These are phyloP conservation scores for Monilinia fructigena DNA, from an alignment of 2,329 filamentous ascomycete species.

Conservation along the genomic window DNA sequence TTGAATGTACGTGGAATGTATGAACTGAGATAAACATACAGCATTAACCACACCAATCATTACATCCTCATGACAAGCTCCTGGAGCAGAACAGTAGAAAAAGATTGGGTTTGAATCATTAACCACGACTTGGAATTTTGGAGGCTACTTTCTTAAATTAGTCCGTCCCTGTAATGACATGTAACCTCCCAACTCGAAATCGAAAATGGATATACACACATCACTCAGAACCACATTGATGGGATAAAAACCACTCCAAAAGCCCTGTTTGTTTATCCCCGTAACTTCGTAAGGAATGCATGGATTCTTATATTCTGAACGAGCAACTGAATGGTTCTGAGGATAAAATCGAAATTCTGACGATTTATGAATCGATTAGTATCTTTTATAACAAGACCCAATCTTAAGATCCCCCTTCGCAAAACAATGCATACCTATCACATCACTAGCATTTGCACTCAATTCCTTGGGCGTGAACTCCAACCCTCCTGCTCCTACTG, in stretches of 20 bases:
- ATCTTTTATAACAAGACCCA: background rate
- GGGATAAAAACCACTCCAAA: constrained; percentile 52
- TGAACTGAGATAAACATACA: constrained; percentile 42
- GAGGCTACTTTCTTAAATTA: constrained; percentile 34
- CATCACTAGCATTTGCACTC: constrained; percentile 32
- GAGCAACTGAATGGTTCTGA: constrained; percentile 60
- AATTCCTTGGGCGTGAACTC: constrained; percentile 30
- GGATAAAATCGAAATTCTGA: constrained; percentile 60
- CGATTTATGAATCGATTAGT: constrained; percentile 18
- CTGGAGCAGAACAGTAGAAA: constrained; percentile 68
- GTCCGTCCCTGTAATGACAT: background rate
- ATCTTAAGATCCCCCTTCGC: background rate
- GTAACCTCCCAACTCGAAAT: background rate
- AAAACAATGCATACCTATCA: constrained; percentile 28
- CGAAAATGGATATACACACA: constrained; percentile 39
- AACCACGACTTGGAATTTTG: constrained; percentile 48
- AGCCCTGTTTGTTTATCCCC: constrained; percentile 50
- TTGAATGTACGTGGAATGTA: background rate
- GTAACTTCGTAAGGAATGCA: constrained; percentile 62
- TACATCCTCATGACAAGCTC: constrained; percentile 59
- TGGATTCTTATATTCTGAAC: constrained; percentile 55
- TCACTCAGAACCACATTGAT: constrained; percentile 45
- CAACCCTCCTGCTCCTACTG: constrained; percentile 25
- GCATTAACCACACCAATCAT: constrained; percentile 82
- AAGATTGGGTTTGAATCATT: constrained; percentile 65